Evolutionary conservation across 2,329 filamentous ascomycete species (phyloP).

Genomic region (Cryphonectria nitschkei): DNA sequence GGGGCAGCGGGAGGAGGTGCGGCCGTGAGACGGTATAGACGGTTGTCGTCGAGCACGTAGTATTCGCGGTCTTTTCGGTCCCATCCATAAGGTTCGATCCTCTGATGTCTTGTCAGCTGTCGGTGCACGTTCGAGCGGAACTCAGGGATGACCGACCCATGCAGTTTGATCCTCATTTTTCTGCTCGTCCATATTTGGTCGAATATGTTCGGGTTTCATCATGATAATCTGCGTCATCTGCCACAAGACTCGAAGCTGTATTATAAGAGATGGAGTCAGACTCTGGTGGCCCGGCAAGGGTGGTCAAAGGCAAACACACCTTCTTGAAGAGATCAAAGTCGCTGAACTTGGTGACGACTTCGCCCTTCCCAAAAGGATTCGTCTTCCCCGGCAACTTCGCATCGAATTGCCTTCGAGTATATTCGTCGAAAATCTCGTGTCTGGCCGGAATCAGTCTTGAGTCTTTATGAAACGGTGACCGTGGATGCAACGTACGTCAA

Average conservation of each 20-base stretch:
- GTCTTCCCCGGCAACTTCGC: conserved; percentile 71
- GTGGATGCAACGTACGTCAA: conserved; percentile 69
- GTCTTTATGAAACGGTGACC: conserved; percentile 7
- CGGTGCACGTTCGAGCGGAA: conserved; percentile 23
- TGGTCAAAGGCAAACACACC: conserved; percentile 45
- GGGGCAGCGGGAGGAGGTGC: conserved; percentile 62
- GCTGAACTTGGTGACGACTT: conserved; percentile 72
- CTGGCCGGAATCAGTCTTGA: conserved; percentile 48
- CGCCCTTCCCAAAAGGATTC: conserved; percentile 85
- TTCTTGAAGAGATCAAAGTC: conserved; percentile 84
- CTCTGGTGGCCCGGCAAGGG: background rate
- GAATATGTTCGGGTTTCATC: conserved; percentile 82
- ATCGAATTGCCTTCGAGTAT: conserved; percentile 84
- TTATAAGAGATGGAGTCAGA: background rate
- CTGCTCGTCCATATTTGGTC: conserved; percentile 82
- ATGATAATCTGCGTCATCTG: conserved; percentile 90
- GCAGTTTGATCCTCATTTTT: conserved; percentile 78
- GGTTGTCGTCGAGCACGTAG: conserved; percentile 90
- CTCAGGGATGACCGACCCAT: conserved; percentile 70
- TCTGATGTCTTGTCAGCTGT: conserved; percentile 46
- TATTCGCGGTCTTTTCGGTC: conserved; percentile 86
- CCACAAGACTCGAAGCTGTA: conserved; percentile 75
- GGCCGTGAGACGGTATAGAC: conserved; percentile 87
- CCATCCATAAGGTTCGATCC: conserved; percentile 85
- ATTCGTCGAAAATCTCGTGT: conserved; percentile 88